Conservation (phyloP, 2,329 filamentous ascomycete species). For the Alternaria sp. region DNA sequence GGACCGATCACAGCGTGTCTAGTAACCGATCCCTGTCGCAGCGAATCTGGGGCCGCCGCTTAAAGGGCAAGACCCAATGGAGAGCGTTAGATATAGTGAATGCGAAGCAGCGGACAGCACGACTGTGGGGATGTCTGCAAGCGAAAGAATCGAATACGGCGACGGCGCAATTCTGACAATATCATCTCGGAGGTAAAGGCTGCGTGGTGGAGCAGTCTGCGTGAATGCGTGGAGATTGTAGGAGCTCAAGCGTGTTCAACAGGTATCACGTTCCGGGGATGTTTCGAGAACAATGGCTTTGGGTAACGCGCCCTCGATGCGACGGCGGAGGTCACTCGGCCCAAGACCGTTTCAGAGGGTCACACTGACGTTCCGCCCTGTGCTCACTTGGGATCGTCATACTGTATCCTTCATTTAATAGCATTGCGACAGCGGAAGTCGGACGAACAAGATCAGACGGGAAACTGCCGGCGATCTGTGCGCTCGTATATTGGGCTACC, state of each 20-base stretch:
- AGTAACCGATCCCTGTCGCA: slow-evolving; percentile 29
- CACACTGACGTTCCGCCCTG: slow-evolving; percentile 6
- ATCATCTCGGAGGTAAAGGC: neutral
- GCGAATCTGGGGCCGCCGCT: slow-evolving; percentile 25
- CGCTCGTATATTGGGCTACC: slow-evolving; percentile 2
- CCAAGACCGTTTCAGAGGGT: slow-evolving; percentile 17
- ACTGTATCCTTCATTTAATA: slow-evolving; percentile 14
- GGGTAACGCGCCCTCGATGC: neutral
- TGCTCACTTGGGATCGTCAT: slow-evolving; percentile 5
- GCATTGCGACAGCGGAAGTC: slow-evolving; percentile 4
- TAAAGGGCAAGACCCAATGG: slow-evolving; percentile 28
- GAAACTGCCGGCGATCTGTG: slow-evolving; percentile 20
- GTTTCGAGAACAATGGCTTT: slow-evolving; percentile 16
- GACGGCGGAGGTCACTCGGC: slow-evolving; percentile 1
- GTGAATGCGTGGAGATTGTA: slow-evolving; percentile 18
- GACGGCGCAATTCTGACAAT: neutral
- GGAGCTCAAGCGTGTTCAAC: slow-evolving; percentile 16
- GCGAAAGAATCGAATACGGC: neutral
- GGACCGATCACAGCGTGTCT: slow-evolving; percentile 20
- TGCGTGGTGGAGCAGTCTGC: neutral
- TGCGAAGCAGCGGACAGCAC: slow-evolving; percentile 6
- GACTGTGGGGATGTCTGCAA: neutral
- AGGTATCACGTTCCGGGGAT: slow-evolving; percentile 14
- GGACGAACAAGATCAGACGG: slow-evolving; percentile 10
- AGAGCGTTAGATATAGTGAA: slow-evolving; percentile 3